Percentiles rank a stretch among this genome's conserved stretches.
These are phyloP conservation scores for Fonsecaea pedrosoi DNA, from an alignment of 2,329 filamentous ascomycete species.

Conservation along the genomic window DNA sequence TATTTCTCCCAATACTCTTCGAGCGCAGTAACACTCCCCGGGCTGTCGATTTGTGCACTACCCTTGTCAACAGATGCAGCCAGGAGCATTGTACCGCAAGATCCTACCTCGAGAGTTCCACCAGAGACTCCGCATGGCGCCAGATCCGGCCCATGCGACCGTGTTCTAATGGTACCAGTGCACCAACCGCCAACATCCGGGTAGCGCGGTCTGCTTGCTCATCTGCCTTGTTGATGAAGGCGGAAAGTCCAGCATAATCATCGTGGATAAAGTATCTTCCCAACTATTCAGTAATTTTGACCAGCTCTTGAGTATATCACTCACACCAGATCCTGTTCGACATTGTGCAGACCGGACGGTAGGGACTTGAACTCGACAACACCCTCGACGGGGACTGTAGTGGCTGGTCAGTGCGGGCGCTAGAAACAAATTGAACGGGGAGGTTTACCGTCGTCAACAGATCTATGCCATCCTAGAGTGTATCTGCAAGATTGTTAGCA, in stretches of 20 bases:
- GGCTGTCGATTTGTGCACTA: slow-evolving; percentile 67
- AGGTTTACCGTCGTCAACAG: slow-evolving; percentile 63
- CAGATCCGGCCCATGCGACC: slow-evolving; percentile 86
- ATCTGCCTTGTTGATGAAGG: slow-evolving; percentile 84
- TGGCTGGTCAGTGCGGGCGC: slow-evolving; percentile 27
- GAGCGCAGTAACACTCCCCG: slow-evolving; percentile 67
- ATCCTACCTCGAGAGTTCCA: slow-evolving; percentile 72
- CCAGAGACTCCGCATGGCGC: slow-evolving; percentile 80
- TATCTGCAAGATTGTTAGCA: slow-evolving; percentile 57
- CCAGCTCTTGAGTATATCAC: slow-evolving; percentile 23
- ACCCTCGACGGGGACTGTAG: slow-evolving; percentile 71
- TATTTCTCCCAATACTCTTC: slow-evolving; percentile 81
- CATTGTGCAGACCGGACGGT: slow-evolving; percentile 88
- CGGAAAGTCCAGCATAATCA: slow-evolving; percentile 83
- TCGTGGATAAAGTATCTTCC: slow-evolving; percentile 90
- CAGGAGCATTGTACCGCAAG: not conserved
- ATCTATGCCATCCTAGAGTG: slow-evolving; percentile 86
- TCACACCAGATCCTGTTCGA: slow-evolving; percentile 78
- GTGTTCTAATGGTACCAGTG: slow-evolving; percentile 83
- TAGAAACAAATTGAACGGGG: not conserved
- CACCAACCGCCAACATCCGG: slow-evolving; percentile 88
- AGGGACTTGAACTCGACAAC: slow-evolving; percentile 96
- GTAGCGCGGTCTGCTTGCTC: slow-evolving; percentile 83
- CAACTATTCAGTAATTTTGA: slow-evolving; percentile 2
- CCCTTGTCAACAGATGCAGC: slow-evolving; percentile 36